Evolutionary conservation across 768 basidiomycete species (phyloP).

Genomic region (Zangia roseola): DNA sequence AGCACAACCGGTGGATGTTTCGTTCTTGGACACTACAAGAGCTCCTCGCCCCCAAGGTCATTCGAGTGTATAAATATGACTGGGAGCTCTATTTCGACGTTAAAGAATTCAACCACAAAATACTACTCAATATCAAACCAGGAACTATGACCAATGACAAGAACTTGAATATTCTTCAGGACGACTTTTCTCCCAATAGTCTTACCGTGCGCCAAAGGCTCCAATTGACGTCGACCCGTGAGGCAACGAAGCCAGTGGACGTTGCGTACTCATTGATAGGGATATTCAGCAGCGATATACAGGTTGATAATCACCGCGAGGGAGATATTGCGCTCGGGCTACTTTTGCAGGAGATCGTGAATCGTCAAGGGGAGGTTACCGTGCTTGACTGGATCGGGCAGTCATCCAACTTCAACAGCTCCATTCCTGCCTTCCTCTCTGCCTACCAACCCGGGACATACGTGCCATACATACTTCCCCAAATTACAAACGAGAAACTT

Average conservation of each 20-base stretch:
- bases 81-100: slow-evolving; percentile 5
- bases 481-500: not conserved
- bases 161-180: not conserved
- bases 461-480: not conserved
- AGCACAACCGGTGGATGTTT: slow-evolving; percentile 14
- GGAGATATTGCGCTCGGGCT: slow-evolving; percentile 6
- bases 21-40: slow-evolving; percentile 17
- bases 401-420: slow-evolving; percentile 15
- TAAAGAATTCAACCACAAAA: slow-evolving; percentile 6
- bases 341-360: slow-evolving; percentile 13
- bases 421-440: slow-evolving; percentile 12
- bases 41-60: slow-evolving; percentile 8
- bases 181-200: not conserved
- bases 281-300: slow-evolving; percentile 15
- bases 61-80: slow-evolving; percentile 9
- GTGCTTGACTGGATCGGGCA: slow-evolving; percentile 21
- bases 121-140: not conserved
- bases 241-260: slow-evolving; percentile 6
- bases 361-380: slow-evolving; percentile 9
- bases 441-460: slow-evolving; percentile 6
- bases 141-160: not conserved
- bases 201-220: slow-evolving; percentile 9
- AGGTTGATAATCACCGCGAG: slow-evolving; percentile 3
- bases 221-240: slow-evolving; percentile 12
- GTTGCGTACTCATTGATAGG: slow-evolving; percentile 16